Percentiles rank a stretch among this genome's conserved stretches.
Evolutionary conservation across 805 yeast genomes (phyloP).

Genomic region (Spathaspora sp.): DNA sequence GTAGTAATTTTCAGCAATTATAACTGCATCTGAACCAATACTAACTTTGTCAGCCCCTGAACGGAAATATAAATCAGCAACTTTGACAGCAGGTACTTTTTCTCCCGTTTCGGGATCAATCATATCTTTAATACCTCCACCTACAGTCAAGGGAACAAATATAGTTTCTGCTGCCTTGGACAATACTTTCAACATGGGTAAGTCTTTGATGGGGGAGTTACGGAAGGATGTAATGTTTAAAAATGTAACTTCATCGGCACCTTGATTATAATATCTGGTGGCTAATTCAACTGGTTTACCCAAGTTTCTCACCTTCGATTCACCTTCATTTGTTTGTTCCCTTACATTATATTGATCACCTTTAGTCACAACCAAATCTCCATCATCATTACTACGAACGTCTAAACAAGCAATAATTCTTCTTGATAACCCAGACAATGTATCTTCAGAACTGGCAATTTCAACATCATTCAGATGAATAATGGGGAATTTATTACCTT

Average conservation of each 20-base stretch:
- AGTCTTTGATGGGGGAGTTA: slow-evolving; percentile 86
- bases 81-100: slow-evolving; percentile 76
- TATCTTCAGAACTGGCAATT: slow-evolving; percentile 21
- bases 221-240: slow-evolving; percentile 94
- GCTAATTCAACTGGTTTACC: slow-evolving; percentile 98
- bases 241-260: slow-evolving; percentile 96
- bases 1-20: slow-evolving; percentile 82
- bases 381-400: slow-evolving; percentile 91
- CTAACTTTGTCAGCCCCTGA: slow-evolving; percentile 98
- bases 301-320: slow-evolving; percentile 74
- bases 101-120: slow-evolving; percentile 78
- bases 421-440: slow-evolving; percentile 70
- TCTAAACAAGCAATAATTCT: slow-evolving; percentile 95
- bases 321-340: slow-evolving; percentile 42
- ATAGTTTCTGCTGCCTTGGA: slow-evolving; percentile 80
- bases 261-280: slow-evolving; percentile 82
- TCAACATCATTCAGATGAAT: slow-evolving; percentile 16
- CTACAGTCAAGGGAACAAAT: slow-evolving; percentile 96
- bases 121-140: slow-evolving; percentile 95
- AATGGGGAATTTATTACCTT: slow-evolving; percentile 28
- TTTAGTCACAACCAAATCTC: slow-evolving; percentile 95
- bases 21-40: slow-evolving; percentile 96
- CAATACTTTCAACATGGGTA: slow-evolving; percentile 93
- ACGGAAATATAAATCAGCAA: slow-evolving; percentile 86
- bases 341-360: slow-evolving; percentile 99